Percentiles rank a stretch among this genome's conserved stretches.
These are phyloP conservation scores for Tylopilus rubrobrunneus DNA, from an alignment of 768 basidiomycete species.

Conservation along the genomic window DNA sequence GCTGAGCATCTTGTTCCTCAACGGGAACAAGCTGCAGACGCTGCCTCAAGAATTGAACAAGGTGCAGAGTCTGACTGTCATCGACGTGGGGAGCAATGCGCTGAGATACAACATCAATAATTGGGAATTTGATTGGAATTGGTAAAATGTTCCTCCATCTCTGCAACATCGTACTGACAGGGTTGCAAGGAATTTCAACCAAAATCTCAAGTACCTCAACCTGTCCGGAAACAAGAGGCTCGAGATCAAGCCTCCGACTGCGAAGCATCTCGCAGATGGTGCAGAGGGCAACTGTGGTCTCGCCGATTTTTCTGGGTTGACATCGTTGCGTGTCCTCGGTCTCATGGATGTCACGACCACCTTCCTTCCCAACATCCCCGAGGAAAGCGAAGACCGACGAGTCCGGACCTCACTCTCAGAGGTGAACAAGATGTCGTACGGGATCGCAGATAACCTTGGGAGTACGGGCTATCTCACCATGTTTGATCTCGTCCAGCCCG, in stretches of 20 bases:
- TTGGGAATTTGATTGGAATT: constrained; percentile 99
- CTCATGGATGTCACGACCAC: constrained; percentile 91
- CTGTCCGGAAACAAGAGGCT: constrained; percentile 95
- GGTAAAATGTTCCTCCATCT: constrained; percentile 42
- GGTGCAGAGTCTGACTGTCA: constrained; percentile 67
- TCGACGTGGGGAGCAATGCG: constrained; percentile 92
- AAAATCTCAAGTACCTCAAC: constrained; percentile 89
- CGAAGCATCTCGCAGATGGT: constrained; percentile 27
- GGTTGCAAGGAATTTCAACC: constrained; percentile 86
- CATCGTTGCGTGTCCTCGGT: constrained; percentile 84
- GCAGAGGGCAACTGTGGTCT: constrained; percentile 36
- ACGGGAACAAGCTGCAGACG: constrained; percentile 91
- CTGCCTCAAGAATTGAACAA: constrained; percentile 88
- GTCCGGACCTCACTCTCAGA: constrained; percentile 88
- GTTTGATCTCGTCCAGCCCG: constrained; percentile 88
- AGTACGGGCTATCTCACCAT: constrained; percentile 75
- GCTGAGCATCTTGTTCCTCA: constrained; percentile 77
- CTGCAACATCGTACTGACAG: not conserved
- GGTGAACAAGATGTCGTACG: constrained; percentile 91
- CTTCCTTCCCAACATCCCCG: constrained; percentile 62
- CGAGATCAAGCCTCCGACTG: constrained; percentile 73
- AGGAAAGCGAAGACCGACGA: constrained; percentile 84
- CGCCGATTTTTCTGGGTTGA: constrained; percentile 85
- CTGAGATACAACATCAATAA: constrained; percentile 98
- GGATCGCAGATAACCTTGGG: constrained; percentile 91